These are phyloP conservation scores for Cladosporium velox DNA, from an alignment of 2,329 filamentous ascomycete genomes.

Conservation along the genomic window DNA sequence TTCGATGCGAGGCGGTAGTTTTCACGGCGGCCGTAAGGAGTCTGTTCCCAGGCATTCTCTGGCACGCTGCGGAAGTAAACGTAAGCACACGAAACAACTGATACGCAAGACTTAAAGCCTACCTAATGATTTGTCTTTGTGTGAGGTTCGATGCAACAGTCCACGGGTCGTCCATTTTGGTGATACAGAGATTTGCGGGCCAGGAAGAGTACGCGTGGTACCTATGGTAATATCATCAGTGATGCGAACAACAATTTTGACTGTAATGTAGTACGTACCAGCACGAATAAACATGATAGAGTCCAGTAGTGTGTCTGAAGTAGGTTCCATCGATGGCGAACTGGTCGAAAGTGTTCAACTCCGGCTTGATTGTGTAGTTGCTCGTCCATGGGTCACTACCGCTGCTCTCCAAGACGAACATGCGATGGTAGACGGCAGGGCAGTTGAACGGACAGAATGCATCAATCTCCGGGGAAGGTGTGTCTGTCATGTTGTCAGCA, in stretches of 20 bases:
- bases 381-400: slow-evolving; percentile 49
- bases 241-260: slow-evolving; percentile 37
- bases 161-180: slow-evolving; percentile 52
- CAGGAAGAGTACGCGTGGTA: slow-evolving; percentile 50
- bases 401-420: slow-evolving; percentile 52
- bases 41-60: slow-evolving; percentile 54
- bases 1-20: slow-evolving; percentile 53
- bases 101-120: neutral
- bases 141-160: slow-evolving; percentile 49
- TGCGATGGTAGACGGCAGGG: slow-evolving; percentile 54
- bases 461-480: slow-evolving; percentile 49
- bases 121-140: slow-evolving; percentile 45
- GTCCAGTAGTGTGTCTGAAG: slow-evolving; percentile 46
- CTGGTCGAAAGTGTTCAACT: slow-evolving; percentile 54
- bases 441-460: slow-evolving; percentile 53
- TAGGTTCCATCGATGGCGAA: slow-evolving; percentile 59
- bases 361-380: slow-evolving; percentile 47
- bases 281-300: slow-evolving; percentile 47
- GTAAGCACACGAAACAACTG: neutral
- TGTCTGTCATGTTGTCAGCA: slow-evolving; percentile 34
- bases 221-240: slow-evolving; percentile 44
- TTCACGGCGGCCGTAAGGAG: slow-evolving; percentile 50
- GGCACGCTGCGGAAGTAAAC: slow-evolving; percentile 39
- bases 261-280: slow-evolving; percentile 28
- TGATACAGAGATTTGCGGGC: slow-evolving; percentile 57